A percentile compares a stretch with the other conserved stretches of the same genome.
Conservation (phyloP, 202 grass and related monocot species). For the Zizania palustris region DNA sequence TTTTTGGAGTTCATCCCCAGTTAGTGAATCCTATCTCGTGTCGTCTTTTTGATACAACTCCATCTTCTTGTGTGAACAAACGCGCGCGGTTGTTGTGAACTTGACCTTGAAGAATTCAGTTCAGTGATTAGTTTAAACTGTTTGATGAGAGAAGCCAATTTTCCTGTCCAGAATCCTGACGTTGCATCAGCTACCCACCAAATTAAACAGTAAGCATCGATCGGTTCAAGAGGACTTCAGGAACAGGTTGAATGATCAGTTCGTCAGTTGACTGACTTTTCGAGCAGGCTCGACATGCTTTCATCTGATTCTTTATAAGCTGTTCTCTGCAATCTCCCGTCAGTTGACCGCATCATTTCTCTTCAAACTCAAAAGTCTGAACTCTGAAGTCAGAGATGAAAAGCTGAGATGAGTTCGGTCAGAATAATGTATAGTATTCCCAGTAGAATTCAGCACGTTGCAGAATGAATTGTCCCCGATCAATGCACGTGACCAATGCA, state of each 20-base stretch:
- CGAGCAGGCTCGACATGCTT: not conserved
- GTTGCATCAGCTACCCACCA: conserved; percentile 16
- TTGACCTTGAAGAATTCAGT: conserved; percentile 49
- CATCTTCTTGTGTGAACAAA: not conserved
- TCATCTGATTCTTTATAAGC: not conserved
- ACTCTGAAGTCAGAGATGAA: conserved; percentile 23
- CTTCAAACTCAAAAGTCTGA: conserved; percentile 25
- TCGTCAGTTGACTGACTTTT: conserved; percentile 24
- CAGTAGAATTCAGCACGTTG: conserved; percentile 29
- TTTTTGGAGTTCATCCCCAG: conserved; percentile 10
- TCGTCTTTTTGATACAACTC: conserved; percentile 15
- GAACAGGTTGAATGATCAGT: conserved; percentile 12
- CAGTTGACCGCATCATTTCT: conserved; percentile 32
- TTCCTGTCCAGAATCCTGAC: conserved; percentile 30
- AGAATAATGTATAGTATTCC: conserved; percentile 34
- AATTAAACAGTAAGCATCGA: not conserved
- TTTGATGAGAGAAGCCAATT: conserved; percentile 12
- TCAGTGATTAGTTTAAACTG: not conserved
- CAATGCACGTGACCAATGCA: conserved; percentile 5
- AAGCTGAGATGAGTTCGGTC: not conserved
- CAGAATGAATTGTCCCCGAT: conserved; percentile 5
- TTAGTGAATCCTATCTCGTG: not conserved
- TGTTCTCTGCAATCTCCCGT: conserved; percentile 4
- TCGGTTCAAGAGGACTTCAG: not conserved
- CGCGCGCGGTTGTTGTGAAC: conserved; percentile 31